phyloP scores from a whole-genome alignment of 169 alveolate species.

The Plasmodium blacklocki region DNA sequence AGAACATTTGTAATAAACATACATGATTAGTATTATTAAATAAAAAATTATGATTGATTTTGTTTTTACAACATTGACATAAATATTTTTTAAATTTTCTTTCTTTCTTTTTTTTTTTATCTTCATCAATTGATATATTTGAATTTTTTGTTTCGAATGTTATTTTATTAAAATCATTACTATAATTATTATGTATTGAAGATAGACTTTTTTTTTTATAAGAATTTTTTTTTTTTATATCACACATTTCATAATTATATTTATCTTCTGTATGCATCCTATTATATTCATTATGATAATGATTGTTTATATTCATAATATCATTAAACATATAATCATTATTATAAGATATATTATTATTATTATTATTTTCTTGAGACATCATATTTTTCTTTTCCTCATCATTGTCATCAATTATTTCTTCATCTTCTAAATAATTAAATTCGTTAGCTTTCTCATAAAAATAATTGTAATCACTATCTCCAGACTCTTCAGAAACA shows the following conservation, averaged over 20 bases:
- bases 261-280: not conserved
- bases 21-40: not conserved
- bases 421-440: conserved; percentile 28
- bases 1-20: conserved; percentile 57
- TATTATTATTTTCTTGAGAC: not conserved
- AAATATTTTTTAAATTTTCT: conserved; percentile 37
- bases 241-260: conserved; percentile 3
- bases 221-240: not conserved
- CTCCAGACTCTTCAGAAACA: conserved; percentile 49
- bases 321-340: too few relatives aligned
- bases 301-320: not conserved
- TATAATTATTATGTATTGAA: not conserved
- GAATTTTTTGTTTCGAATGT: conserved; percentile 18
- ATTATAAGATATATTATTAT: too few relatives aligned
- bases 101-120: conserved; percentile 33
- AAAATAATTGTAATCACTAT: conserved; percentile 61
- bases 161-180: not conserved
- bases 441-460: conserved; percentile 51
- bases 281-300: not conserved
- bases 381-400: not conserved
- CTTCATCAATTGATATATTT: conserved; percentile 12
- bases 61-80: conserved; percentile 34
- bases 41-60: not conserved
- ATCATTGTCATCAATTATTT: not conserved
- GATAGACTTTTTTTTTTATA: not conserved